A percentile compares a stretch with the other conserved stretches of the same genome.
Conservation (phyloP, 257 asterid species). For the Misopates orontium region DNA sequence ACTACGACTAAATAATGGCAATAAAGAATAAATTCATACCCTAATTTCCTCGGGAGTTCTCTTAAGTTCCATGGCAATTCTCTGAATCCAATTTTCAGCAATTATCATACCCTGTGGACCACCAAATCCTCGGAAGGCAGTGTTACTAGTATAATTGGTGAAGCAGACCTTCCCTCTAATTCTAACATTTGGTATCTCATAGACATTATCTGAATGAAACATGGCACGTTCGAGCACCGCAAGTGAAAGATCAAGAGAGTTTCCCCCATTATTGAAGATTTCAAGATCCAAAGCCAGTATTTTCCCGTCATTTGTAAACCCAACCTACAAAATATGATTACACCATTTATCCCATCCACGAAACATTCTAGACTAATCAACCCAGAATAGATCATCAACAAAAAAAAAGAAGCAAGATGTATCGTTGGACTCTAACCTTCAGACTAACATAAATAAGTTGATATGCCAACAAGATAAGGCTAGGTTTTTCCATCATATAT, state of each 20-base stretch:
- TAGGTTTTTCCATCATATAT: neutral
- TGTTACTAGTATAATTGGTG: conserved; percentile 92
- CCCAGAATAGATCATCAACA: conserved; percentile 12
- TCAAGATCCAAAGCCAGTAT: conserved; percentile 88
- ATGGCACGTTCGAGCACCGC: conserved; percentile 95
- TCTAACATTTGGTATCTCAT: conserved; percentile 85
- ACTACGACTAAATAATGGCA: neutral
- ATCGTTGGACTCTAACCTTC: neutral
- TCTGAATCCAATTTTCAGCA: conserved; percentile 94
- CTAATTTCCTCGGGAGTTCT: conserved; percentile 86
- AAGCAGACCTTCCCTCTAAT: conserved; percentile 81
- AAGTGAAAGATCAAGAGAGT: conserved; percentile 87
- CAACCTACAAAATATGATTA: conserved; percentile 56
- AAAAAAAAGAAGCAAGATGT: neutral
- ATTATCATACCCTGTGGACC: conserved; percentile 98
- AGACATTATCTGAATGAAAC: conserved; percentile 90
- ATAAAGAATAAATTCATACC: conserved; percentile 39
- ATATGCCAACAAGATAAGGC: neutral
- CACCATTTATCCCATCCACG: conserved; percentile 18
- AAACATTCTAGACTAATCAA: conserved; percentile 16
- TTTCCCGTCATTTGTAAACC: conserved; percentile 79
- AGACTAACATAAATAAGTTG: conserved; percentile 2
- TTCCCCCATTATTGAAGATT: conserved; percentile 84
- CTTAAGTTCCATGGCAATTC: conserved; percentile 80
- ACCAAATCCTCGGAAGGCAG: conserved; percentile 98